phyloP scores from a whole-genome alignment of 106 monocot genomes.

The Apostasia shenzhenica region DNA sequence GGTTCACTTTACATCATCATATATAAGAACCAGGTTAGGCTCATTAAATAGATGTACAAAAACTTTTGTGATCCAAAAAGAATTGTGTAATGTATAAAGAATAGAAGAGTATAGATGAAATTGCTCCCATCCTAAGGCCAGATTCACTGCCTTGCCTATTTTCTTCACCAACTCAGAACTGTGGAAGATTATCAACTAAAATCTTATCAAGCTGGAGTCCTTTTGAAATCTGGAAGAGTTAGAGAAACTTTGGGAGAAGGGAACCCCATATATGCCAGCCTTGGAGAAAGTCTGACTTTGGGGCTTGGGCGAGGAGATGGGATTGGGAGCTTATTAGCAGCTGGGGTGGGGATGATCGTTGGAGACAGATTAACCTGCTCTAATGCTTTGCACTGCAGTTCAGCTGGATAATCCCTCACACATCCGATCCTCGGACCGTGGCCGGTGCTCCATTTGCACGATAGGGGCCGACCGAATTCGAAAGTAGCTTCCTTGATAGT shows the following conservation, averaged over 20 bases:
- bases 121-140: no score
- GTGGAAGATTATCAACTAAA: no score
- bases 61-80: no score
- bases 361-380: slow-evolving; percentile 90
- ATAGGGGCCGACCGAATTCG: slow-evolving; percentile 4
- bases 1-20: no score
- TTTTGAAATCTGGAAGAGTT: slow-evolving; percentile 34
- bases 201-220: neutral
- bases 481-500: neutral
- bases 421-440: slow-evolving; percentile 64
- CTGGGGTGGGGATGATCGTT: slow-evolving; percentile 17
- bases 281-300: slow-evolving; percentile 50
- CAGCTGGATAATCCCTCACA: slow-evolving; percentile 64
- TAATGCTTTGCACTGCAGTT: slow-evolving; percentile 64
- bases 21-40: no score
- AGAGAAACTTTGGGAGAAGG: slow-evolving; percentile 37
- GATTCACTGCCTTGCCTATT: no score
- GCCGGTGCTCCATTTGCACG: slow-evolving; percentile 58
- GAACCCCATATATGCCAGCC: slow-evolving; percentile 42
- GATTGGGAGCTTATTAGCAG: slow-evolving; percentile 36
- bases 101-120: no score
- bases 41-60: no score
- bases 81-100: no score
- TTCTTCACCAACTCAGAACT: no score
- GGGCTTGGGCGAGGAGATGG: slow-evolving; percentile 80